Conservation (phyloP, 2,329 filamentous ascomycete genomes). For the Hypoxylon sp. region DNA sequence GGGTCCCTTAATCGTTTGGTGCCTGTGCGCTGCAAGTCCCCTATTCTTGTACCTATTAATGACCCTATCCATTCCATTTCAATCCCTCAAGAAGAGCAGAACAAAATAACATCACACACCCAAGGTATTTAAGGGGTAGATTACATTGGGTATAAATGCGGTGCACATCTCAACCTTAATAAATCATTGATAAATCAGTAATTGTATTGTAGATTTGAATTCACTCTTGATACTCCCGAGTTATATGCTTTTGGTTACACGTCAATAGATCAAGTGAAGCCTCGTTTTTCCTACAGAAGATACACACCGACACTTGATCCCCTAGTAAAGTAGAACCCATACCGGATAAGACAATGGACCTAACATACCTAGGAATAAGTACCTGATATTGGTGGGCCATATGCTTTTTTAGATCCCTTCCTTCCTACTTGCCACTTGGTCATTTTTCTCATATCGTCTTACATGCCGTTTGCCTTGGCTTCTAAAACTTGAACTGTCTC, state of each 20-base stretch:
- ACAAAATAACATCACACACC: too few species aligned
- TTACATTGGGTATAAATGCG: too few species aligned
- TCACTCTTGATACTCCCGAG: too few species aligned
- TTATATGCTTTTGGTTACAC: slow-evolving; percentile 3
- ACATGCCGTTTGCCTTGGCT: slow-evolving; percentile 51
- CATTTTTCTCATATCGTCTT: slow-evolving; percentile 16
- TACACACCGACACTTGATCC: slow-evolving; percentile 25
- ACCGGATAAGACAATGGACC: slow-evolving; percentile 5
- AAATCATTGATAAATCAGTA: too few species aligned
- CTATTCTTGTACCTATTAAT: too few species aligned
- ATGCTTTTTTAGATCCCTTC: slow-evolving; percentile 14
- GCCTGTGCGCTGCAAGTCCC: slow-evolving; percentile 1
- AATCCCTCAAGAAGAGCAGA: too few species aligned
- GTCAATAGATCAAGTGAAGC: slow-evolving; percentile 10
- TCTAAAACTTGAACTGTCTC: slow-evolving; percentile 51
- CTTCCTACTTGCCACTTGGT: background rate
- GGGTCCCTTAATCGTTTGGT: background rate
- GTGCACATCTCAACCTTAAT: too few species aligned
- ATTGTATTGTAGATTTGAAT: too few species aligned
- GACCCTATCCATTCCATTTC: too few species aligned
- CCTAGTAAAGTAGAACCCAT: slow-evolving; percentile 8
- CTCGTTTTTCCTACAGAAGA: slow-evolving; percentile 12
- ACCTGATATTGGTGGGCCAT: slow-evolving; percentile 11
- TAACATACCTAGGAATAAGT: too few species aligned
- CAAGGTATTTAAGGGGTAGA: too few species aligned